Percentiles rank a stretch among this genome's conserved stretches.
phyloP scores from a whole-genome alignment of 2,329 filamentous ascomycete species.

The Trichoderma gracile region DNA sequence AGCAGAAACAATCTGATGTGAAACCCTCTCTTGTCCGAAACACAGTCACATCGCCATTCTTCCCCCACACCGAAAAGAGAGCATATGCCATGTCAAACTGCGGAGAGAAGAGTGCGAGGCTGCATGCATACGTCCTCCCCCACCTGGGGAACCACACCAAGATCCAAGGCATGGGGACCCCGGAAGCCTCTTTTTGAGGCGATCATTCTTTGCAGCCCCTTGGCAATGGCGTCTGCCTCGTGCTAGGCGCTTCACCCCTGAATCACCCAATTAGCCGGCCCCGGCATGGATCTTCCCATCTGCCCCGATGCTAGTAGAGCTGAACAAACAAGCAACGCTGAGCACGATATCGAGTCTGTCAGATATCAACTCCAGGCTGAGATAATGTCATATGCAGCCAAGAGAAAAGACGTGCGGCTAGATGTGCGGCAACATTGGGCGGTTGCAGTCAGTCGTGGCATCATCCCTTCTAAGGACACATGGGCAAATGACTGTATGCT shows the following conservation, averaged over 20 bases:
- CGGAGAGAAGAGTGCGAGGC: neutral
- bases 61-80: neutral
- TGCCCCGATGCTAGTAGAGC: neutral
- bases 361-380: conserved; percentile 1
- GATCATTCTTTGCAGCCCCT: conserved; percentile 2
- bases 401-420: neutral
- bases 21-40: conserved; percentile 1
- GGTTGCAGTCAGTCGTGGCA: neutral
- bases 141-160: neutral
- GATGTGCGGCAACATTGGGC: neutral
- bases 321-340: neutral
- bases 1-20: neutral
- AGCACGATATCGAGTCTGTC: conserved; percentile 6
- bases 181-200: neutral
- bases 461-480: neutral
- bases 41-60: neutral
- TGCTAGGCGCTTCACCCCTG: conserved; percentile 5
- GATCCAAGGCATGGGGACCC: neutral
- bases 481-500: neutral
- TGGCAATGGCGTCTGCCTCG: conserved; percentile 6
- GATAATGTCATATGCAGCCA: neutral
- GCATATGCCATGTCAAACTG: neutral
- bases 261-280: neutral
- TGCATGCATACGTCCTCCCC: neutral
- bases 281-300: neutral